These are phyloP conservation scores for Fusarium pseudograminearum DNA, from an alignment of 2,329 filamentous ascomycete species.

Conservation along the genomic window DNA sequence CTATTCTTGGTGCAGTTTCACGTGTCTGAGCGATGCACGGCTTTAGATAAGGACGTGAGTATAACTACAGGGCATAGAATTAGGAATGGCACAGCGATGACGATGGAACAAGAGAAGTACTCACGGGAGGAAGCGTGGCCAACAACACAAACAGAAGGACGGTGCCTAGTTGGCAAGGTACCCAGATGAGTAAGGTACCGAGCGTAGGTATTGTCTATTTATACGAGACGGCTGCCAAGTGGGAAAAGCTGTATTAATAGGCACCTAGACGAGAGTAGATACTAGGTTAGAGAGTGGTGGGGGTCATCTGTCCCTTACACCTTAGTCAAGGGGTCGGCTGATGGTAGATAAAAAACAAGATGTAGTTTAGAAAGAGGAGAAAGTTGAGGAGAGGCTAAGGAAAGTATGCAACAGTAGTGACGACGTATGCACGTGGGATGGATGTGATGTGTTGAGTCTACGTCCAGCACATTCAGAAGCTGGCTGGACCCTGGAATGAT, in stretches of 20 bases:
- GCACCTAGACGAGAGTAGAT: not conserved
- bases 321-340: constrained; percentile 19
- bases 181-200: not conserved
- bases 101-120: constrained; percentile 2
- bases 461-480: not conserved
- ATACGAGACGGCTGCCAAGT: constrained; percentile 12
- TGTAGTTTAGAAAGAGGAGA: constrained; percentile 5
- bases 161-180: constrained; percentile 7
- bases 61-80: not conserved
- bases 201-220: constrained; percentile 10
- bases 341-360: constrained; percentile 1
- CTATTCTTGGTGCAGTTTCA: constrained; percentile 5
- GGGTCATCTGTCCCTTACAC: constrained; percentile 28
- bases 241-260: constrained; percentile 13
- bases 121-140: constrained; percentile 7
- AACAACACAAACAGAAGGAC: not conserved
- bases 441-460: constrained; percentile 3
- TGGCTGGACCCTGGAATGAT: constrained; percentile 35
- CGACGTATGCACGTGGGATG: constrained; percentile 41
- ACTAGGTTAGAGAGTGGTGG: constrained; percentile 1
- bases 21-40: not conserved
- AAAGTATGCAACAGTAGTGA: constrained; percentile 29
- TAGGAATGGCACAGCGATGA: not conserved
- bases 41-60: not conserved
- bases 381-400: constrained; percentile 11